These are phyloP conservation scores for Dictyostelium purpureum DNA, from an alignment of 78 protist genomes.

Conservation along the genomic window DNA sequence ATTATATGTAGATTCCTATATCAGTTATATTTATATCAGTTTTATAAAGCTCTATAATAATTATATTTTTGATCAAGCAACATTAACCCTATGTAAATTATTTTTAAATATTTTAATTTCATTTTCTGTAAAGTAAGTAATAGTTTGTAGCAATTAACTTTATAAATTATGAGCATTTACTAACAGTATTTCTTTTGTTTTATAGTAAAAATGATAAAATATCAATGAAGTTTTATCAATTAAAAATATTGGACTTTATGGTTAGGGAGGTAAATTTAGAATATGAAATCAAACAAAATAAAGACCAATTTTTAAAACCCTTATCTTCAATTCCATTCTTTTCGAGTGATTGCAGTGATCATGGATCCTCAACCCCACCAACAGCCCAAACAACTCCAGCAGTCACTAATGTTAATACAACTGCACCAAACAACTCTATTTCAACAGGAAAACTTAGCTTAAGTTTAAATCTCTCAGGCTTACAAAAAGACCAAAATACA, in stretches of 20 bases:
- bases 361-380: not conserved
- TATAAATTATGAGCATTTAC: not conserved
- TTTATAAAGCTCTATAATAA: constrained; percentile 80
- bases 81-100: constrained; percentile 72
- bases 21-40: constrained; percentile 74
- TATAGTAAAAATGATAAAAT: constrained; percentile 72
- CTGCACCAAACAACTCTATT: not conserved
- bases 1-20: constrained; percentile 79
- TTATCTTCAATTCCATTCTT: constrained; percentile 25
- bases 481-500: too few relatives aligned
- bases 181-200: not conserved
- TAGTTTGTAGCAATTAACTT: not conserved
- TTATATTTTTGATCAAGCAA: constrained; percentile 56
- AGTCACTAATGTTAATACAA: not conserved
- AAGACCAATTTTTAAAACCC: constrained; percentile 36
- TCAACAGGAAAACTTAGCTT: too few relatives aligned
- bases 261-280: constrained; percentile 83
- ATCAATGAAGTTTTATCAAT: constrained; percentile 82
- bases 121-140: constrained; percentile 77
- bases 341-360: not conserved
- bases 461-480: too few relatives aligned
- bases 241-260: constrained; percentile 83
- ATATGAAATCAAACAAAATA: constrained; percentile 73
- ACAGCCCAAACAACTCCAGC: constrained; percentile 6
- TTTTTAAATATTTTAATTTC: constrained; percentile 58